Base-by-base conservation (phyloP, 108 stramenopile genomes). In the Bacterosira constricta region DNA sequence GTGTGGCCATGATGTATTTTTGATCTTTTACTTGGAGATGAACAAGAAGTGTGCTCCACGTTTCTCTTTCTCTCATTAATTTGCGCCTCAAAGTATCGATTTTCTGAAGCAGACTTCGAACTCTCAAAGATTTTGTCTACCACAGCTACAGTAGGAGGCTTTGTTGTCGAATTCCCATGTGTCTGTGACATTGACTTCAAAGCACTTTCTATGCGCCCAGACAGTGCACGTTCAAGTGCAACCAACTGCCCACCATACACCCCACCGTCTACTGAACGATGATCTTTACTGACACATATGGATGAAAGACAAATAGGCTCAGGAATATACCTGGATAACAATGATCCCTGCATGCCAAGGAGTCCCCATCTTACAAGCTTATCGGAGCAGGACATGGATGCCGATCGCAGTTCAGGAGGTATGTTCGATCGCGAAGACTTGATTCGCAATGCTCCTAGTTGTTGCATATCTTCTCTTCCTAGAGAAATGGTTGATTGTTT, bases 361-460 rank as follows among this genome's bases (percentile, higher is more conserved):
- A 94, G 27, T 38, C 79, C 66, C 97, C 97, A 97, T 54, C 84
- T 63, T 6, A 87, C 79, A 59, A 97, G 38, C 66, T 97, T 97
- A 67, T 97, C 97, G 27, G 89, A 89, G 66, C 97, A 97, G 0
- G 94, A 95, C 92, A 95, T 92, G 44, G 88, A 90, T 30, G 76
- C 73, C 11, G 91, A 86, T 50, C 97, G 86, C 41, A 83, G 67
- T 55, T 87, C 74, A 11, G 85, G 62, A 26, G 86, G 83, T 11
- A 97, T 66, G 64, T 97, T 94, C 44, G 94, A 94, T 41, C 97
- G 81, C 18, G 95, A 94, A 8, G 97, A 91, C 63, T 97, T 97
- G 53, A 85, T 78, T 39, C 97, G 84, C 56, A 97, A 69, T 13
- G 78, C 83, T 52, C 92, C 91, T 3, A 81, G 34, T 67, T 94